These are phyloP conservation scores for Epichloe brachyelytri DNA, from an alignment of 2,329 filamentous ascomycete species.

Conservation along the genomic window DNA sequence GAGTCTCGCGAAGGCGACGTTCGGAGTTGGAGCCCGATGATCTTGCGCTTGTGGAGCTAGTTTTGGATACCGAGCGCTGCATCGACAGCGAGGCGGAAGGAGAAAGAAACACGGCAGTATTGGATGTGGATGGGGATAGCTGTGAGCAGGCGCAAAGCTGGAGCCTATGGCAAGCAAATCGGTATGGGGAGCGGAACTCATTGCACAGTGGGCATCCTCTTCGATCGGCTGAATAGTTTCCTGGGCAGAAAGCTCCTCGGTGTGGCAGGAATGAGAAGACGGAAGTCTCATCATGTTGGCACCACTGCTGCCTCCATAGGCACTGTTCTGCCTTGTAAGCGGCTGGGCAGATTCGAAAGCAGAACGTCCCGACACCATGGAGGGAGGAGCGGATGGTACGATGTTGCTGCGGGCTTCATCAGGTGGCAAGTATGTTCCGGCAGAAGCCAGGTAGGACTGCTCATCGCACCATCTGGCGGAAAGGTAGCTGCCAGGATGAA, in stretches of 20 bases:
- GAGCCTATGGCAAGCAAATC: slow-evolving; percentile 26
- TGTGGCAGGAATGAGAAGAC: slow-evolving; percentile 23
- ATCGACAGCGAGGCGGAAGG: slow-evolving; percentile 17
- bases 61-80: slow-evolving; percentile 36
- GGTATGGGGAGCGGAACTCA: slow-evolving; percentile 17
- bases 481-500: slow-evolving; percentile 27
- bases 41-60: slow-evolving; percentile 26
- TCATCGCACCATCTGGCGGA: slow-evolving; percentile 15
- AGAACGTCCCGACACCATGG: slow-evolving; percentile 29
- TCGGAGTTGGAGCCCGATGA: slow-evolving; percentile 32
- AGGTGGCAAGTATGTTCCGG: slow-evolving; percentile 12
- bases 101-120: neutral
- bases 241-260: slow-evolving; percentile 9
- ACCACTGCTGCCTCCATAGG: slow-evolving; percentile 17
- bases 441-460: slow-evolving; percentile 14
- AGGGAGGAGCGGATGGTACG: slow-evolving; percentile 24
- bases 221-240: slow-evolving; percentile 11
- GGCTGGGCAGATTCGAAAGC: slow-evolving; percentile 24
- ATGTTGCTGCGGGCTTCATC: slow-evolving; percentile 14
- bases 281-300: slow-evolving; percentile 25
- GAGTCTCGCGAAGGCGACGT: slow-evolving; percentile 34
- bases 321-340: slow-evolving; percentile 31
- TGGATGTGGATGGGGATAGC: slow-evolving; percentile 15
- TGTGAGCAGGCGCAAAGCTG: slow-evolving; percentile 15
- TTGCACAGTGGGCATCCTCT: slow-evolving; percentile 12